Base-by-base conservation (phyloP, 176 grass and related monocot genomes). In the Oryza meridionalis region DNA sequence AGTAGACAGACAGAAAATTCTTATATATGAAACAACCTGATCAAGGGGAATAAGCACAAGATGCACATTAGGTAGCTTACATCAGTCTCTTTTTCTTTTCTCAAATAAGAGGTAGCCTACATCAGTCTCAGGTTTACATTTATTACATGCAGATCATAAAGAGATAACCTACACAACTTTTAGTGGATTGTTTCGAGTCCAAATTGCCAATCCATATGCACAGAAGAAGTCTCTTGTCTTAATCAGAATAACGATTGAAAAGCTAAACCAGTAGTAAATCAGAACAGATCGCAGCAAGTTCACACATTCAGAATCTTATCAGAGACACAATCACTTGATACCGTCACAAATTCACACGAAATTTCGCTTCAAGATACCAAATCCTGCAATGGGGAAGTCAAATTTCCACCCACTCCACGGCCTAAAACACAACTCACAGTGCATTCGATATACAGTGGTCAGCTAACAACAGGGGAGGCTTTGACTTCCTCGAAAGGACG, bases 401-500 rank as follows among this genome's bases (percentile, higher is more conserved):
- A 43, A 43, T 43, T 43, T 11, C 42, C 42, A 43, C 2, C 42
- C 42, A 43, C 42, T 75, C 64, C 38, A 43, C 37, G 19, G 70
- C 75, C 68, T 53, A 58, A 58, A 84, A 84, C 75, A 68, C n/a
- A 29, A 65, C 17, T 24, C 37, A 40, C 38, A 21, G 79, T 3
- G n/a, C 29, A 79, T 65, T 25, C 42, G 27, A 19, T 61, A 63
- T 26, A 79, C 43, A 65, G 67, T 35, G 21, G 14, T 70, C 17
- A 58, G 2, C 53, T 24, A 62, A 62, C 68, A 68, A 31, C 45
- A 67, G 62, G 53, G 37, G 47, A 40, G 0, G n/a, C 76, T 50
- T 59, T 31, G 77, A 68, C 64, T 50, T 76, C 26, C 21, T 75
- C 80, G n/a, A 43, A 89, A 81, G 24, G 37, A 44, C 43, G 7